Conservation (phyloP, 805 yeast species). For the Metschnikowia sp. region DNA sequence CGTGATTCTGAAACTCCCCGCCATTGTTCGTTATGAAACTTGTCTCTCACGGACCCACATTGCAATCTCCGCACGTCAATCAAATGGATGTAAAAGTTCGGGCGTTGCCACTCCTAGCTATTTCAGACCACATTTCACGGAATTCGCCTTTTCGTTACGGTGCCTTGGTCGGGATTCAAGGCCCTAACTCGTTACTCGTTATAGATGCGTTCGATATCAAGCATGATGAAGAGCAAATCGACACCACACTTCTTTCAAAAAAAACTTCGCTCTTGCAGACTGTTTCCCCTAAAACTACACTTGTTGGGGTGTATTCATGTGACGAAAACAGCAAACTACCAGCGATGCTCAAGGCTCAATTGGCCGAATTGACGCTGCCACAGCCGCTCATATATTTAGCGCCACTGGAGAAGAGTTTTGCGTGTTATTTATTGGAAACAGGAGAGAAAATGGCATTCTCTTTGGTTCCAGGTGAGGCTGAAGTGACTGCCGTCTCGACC, state of each 20-base stretch:
- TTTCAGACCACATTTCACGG: slow-evolving; percentile 30
- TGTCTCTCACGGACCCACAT: no score
- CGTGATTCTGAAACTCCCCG: no score
- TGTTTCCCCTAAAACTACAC: slow-evolving; percentile 24
- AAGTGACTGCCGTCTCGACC: slow-evolving; percentile 32
- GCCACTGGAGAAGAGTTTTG: slow-evolving; percentile 3
- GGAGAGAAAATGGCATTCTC: slow-evolving; percentile 12
- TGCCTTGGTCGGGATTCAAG: slow-evolving; percentile 25
- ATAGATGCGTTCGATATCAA: slow-evolving; percentile 33
- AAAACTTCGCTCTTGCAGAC: slow-evolving; percentile 27
- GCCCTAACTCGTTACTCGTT: slow-evolving; percentile 4
- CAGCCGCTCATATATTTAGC: slow-evolving; percentile 11
- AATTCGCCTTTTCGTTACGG: slow-evolving; percentile 22
- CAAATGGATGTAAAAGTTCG: slow-evolving; percentile 12
- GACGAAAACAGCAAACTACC: slow-evolving; percentile 4
- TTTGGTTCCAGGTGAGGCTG: slow-evolving; percentile 28
- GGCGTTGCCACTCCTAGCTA: slow-evolving; percentile 28
- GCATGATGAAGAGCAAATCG: slow-evolving; percentile 16
- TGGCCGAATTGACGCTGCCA: slow-evolving; percentile 3
- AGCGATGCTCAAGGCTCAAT: slow-evolving; percentile 8
- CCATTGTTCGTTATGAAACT: no score
- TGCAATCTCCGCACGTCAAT: no score
- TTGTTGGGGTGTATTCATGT: slow-evolving; percentile 32
- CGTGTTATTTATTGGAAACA: slow-evolving; percentile 6
- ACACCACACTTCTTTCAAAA: slow-evolving; percentile 23